Base-by-base conservation (phyloP, 768 basidiomycete genomes). In the Lactifluus pinguis region DNA sequence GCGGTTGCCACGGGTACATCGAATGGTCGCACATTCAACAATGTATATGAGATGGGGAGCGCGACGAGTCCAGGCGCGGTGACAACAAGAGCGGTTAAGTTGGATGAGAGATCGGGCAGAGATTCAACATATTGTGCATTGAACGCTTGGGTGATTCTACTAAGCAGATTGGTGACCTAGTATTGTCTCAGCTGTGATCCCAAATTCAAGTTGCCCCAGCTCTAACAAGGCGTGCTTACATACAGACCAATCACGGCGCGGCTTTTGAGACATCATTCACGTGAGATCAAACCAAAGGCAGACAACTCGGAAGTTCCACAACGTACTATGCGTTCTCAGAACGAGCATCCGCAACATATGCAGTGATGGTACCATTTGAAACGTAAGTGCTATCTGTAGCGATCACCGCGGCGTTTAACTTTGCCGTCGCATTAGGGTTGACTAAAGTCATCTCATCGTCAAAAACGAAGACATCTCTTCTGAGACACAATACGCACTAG, bases 301-400 rank as follows among this genome's bases (percentile, higher is more conserved):
- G 34, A 19, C 3, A 36, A 42, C 36, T 50, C 34, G 48, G 48
- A 32, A 17, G 6, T 4, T 17, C 25, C 25, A 44, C 19, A 6
- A 55, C 54, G 38, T 68, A 86, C 85, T 75, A 86, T 17, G 76
- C 78, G 61, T 80, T 81, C 63, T 84, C 84, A 51, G 79, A 85
- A 32, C 84, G 75, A 21, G 80, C 84, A 62, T 78, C 76, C 0
- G 72, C 73, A 0, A 69, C 74, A 61, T 77, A 79, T 14, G 77
- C 76, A 0, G 78, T 83, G 1, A 86, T 73, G 13, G 45, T 10
- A 3, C 32, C 6, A 10, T 58, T 38, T 1, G 80, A 81, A 25
- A 67, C 64, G 3, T 79, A 72, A 1, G 79, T 78, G 57, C 80
- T 74, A 56, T 85, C 74, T 0, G 54, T 59, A 15, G 60, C 36